Conservation (phyloP, 768 basidiomycete genomes). For the Boletus sensibilis region DNA sequence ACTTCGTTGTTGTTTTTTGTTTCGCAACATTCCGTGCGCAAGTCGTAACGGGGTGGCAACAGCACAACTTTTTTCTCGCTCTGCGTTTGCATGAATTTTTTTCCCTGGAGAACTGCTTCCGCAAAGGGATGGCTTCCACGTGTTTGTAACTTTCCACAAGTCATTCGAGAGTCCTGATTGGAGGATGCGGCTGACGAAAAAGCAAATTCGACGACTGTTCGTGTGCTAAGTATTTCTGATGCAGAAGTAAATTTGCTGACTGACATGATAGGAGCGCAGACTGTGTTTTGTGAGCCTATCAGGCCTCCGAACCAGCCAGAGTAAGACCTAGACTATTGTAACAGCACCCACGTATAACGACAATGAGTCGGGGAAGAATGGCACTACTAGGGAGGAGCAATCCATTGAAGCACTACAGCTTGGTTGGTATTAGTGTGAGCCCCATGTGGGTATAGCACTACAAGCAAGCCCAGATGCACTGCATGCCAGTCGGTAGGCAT, state of each 20-base stretch:
- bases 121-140: too few species aligned
- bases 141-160: background rate
- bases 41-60: background rate
- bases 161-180: background rate
- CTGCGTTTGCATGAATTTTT: background rate
- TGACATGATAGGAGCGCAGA: background rate
- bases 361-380: background rate
- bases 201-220: background rate
- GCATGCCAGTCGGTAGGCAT: background rate
- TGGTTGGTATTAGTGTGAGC: background rate
- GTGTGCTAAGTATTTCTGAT: too few species aligned
- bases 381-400: background rate
- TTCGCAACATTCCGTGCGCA: too few species aligned
- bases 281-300: background rate
- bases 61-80: background rate
- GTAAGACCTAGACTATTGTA: background rate
- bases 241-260: background rate
- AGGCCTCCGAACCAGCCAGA: background rate
- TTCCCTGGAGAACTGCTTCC: background rate
- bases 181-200: background rate
- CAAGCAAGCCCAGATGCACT: too few species aligned
- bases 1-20: background rate
- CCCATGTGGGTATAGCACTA: background rate
- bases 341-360: background rate
- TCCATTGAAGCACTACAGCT: background rate